Evolutionary conservation across 1,284 basidiomycete genomes (phyloP), one percentile per base, ranked within the genome.

Genomic region (Fomitopsis betulina): DNA sequence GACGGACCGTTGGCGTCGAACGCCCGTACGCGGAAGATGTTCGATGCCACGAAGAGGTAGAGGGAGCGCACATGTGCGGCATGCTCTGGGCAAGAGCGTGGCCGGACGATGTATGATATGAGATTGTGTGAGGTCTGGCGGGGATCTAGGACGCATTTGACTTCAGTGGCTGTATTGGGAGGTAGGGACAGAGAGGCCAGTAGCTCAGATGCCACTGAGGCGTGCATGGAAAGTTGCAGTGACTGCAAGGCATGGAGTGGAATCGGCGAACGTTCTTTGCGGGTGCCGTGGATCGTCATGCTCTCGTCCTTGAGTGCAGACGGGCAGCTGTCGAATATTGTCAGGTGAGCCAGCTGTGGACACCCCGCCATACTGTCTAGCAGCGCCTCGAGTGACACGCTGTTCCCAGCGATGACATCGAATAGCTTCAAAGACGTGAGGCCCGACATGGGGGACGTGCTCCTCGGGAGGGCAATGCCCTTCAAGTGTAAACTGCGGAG

Each of bases 31-130:
- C 52, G 25, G 43, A 58, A 58, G 40, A 58, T 58, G 21, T 58
- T 58, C 10, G 56, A 53, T 3, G 50, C 37, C 5, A 58, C 52
- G 52, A 58, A 58, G 23, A 58, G 42, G 43, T 53, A 54, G n/a
- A 58, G 56, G n/a, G 56, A 35, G 32, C 42, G 50, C n/a, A 19
- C 35, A 5, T 12, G 27, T 1, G 30, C 42, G 21, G 45, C 2
- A 25, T 19, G 53, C 9, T 12, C 21, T 30, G 38, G 25, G 40
- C 40, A 21, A 43, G 25, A n/a, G 6, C 15, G 30, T 2, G 37
- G 17, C 3, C 37, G 56, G 37, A 58, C 25, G 40, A 54, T 42
- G 40, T 40, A 10, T 9, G 51, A 33, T 27, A 58, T 37, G 43
- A 50, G 39, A n/a, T 37, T 47, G 27, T 19, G 23, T 2, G 38